A percentile compares a stretch with the other conserved stretches of the same genome.
phyloP scores from a whole-genome alignment of 1,284 basidiomycete species.

The Earliella scabrosa region DNA sequence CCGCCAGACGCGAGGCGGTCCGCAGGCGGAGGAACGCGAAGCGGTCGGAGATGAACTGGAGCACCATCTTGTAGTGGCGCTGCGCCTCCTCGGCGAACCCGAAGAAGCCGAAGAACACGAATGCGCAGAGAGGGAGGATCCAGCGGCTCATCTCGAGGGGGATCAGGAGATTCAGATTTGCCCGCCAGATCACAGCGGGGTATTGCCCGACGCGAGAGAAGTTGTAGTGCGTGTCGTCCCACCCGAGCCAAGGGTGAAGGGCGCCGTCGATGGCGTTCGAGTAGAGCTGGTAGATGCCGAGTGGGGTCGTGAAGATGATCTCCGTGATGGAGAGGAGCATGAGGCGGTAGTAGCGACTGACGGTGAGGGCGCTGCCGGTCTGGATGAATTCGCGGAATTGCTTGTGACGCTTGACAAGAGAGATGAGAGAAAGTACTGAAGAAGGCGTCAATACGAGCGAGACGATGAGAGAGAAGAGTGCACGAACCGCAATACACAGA shows the following conservation, averaged over 20 bases:
- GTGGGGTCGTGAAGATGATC: constrained; percentile 41
- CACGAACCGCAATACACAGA: constrained; percentile 37
- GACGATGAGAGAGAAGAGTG: neutral
- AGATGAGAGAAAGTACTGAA: constrained; percentile 39
- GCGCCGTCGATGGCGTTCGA: constrained; percentile 15
- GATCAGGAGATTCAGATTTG: neutral
- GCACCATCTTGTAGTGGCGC: constrained; percentile 36
- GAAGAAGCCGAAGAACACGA: constrained; percentile 47
- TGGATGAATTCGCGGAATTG: constrained; percentile 37
- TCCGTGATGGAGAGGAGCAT: constrained; percentile 51
- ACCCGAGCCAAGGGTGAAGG: constrained; percentile 38
- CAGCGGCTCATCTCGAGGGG: constrained; percentile 34
- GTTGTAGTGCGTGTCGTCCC: constrained; percentile 41
- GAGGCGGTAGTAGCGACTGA: constrained; percentile 55
- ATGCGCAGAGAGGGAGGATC: constrained; percentile 35
- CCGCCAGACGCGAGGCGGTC: too few relatives aligned
- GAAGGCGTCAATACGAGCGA: constrained; percentile 27
- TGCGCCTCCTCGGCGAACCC: constrained; percentile 45
- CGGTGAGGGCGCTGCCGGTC: constrained; percentile 36
- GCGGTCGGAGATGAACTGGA: too few relatives aligned
- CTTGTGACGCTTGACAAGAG: neutral
- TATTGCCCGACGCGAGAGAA: constrained; percentile 36
- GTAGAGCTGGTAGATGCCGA: constrained; percentile 35
- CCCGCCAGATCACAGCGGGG: constrained; percentile 31
- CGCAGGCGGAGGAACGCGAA: too few relatives aligned